Evolutionary conservation across 495 filamentous ascomycete species (phyloP).

Genomic region (Barbatosphaeria neglecta): DNA sequence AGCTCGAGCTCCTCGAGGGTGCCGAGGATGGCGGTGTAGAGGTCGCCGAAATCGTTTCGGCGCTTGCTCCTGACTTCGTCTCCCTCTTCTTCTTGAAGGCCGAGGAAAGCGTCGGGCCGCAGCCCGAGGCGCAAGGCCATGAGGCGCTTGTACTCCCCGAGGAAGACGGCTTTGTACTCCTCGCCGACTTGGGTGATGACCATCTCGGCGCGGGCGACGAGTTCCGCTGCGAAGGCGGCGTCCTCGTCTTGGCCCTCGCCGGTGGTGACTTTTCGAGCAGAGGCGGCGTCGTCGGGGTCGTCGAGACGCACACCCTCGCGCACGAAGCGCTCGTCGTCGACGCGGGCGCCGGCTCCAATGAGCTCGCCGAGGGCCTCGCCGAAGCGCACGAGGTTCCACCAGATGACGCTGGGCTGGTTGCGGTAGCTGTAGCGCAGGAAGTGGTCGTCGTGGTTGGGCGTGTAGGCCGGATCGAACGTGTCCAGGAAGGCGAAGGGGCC

Average conservation of each 20-base stretch:
- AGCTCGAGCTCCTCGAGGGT: conserved; percentile 65
- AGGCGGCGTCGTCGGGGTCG: too few species aligned
- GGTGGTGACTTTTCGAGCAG: too few species aligned
- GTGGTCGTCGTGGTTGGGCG: conserved; percentile 92
- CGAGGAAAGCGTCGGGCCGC: conserved; percentile 3
- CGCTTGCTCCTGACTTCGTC: conserved; percentile 38
- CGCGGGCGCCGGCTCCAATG: conserved; percentile 54
- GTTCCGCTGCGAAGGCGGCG: too few species aligned
- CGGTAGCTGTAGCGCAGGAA: conserved; percentile 78
- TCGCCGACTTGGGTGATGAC: conserved; percentile 67
- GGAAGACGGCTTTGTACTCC: conserved; percentile 78
- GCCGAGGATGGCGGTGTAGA: conserved; percentile 75
- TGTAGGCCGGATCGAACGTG: conserved; percentile 87
- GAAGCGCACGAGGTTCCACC: conserved; percentile 95
- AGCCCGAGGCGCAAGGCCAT: conserved; percentile 74
- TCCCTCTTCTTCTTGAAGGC: too few species aligned
- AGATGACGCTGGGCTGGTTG: conserved; percentile 91
- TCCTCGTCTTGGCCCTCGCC: conserved; percentile 41
- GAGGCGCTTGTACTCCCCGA: conserved; percentile 71
- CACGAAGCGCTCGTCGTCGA: conserved; percentile 61
- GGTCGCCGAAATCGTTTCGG: conserved; percentile 59
- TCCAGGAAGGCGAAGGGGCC: conserved; percentile 96
- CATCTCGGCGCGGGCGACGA: conserved; percentile 69
- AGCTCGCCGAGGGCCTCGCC: conserved; percentile 87
- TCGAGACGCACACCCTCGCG: conserved; percentile 53